Base-by-base conservation (phyloP, 768 basidiomycete species). In the Boletellus emodensis region DNA sequence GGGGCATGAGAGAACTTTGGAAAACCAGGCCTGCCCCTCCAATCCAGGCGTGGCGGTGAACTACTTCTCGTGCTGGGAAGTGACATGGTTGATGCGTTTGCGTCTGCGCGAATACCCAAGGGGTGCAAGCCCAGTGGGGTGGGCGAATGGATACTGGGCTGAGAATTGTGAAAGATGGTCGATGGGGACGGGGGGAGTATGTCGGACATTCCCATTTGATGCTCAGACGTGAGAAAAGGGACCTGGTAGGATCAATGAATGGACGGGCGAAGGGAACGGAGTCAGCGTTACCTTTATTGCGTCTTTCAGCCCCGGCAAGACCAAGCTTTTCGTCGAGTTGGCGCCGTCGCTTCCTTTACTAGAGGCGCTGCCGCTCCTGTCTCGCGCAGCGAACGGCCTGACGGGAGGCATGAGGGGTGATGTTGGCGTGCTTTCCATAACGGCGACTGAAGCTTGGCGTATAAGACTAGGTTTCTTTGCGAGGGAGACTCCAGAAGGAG, bases 171-270 rank as follows among this genome's bases (percentile, higher is more conserved):
- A 26, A 66, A 63, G 18, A 65, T 69, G 26, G 67, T 74, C 33
- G 77, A 82, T 9, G 86, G 87, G 12, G 89, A 90, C 1, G 89
- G 87, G 6, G 89, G 87, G 17, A 88, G 69, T 20, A 90, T 69
- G 58, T 90, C 87, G 13, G 75, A 58, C 66, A 83, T 81, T 30
- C 83, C 85, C 15, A 85, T 66, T 57, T 83, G 82, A 60, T 88
- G 83, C 45, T 86, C 86, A 1, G 83, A 82, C 17, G 83, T 80
- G 18, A 86, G 71, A 12, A 78, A 79, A 1, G 86, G 84, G 38
- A 84, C 78, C 85, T 87, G 50, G 4, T 7, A 14, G 41, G 33
- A 44, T 56, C 9, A 44, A 51, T 22, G 32, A 51, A 36, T 38
- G 43, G 35, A 40, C 33, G 33, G 26, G 33, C 34, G 14, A 30